Evolutionary conservation across 106 monocot species (phyloP).

Genomic region (Vanilla planifolia): DNA sequence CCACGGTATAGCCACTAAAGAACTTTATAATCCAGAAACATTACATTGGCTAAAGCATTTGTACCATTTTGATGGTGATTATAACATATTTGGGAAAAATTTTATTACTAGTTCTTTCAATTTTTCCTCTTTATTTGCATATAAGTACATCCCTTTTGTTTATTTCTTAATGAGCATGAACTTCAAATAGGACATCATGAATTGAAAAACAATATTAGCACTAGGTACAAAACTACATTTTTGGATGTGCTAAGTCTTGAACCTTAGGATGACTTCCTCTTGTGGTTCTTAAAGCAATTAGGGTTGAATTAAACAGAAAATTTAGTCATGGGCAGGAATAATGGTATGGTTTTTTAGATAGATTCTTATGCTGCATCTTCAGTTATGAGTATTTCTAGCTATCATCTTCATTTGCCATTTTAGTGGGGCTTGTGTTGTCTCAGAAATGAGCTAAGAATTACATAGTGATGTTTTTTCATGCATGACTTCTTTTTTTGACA

Average conservation of each 20-base stretch:
- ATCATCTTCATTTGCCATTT: too few relatives aligned
- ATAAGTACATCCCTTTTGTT: not conserved
- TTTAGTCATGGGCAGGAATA: too few relatives aligned
- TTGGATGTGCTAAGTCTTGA: too few relatives aligned
- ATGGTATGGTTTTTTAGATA: not conserved
- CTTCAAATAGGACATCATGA: too few relatives aligned
- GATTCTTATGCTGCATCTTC: not conserved
- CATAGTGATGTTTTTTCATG: not conserved
- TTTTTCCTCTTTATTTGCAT: not conserved
- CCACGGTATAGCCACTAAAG: not conserved
- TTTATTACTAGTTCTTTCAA: not conserved
- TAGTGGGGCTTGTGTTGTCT: too few relatives aligned
- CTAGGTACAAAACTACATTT: too few relatives aligned
- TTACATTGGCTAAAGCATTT: constrained; percentile 45
- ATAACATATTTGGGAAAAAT: not conserved
- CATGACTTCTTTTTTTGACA: constrained; percentile 6
- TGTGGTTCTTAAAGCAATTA: too few relatives aligned
- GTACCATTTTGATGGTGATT: not conserved
- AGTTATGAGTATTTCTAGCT: too few relatives aligned
- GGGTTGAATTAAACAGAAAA: too few relatives aligned
- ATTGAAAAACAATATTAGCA: too few relatives aligned
- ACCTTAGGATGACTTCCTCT: too few relatives aligned
- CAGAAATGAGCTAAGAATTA: not conserved
- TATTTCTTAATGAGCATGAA: not conserved
- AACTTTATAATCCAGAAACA: too few relatives aligned